These are phyloP conservation scores for Wallacemonas sp. DNA, from an alignment of 208 protist genomes.

Conservation along the genomic window DNA sequence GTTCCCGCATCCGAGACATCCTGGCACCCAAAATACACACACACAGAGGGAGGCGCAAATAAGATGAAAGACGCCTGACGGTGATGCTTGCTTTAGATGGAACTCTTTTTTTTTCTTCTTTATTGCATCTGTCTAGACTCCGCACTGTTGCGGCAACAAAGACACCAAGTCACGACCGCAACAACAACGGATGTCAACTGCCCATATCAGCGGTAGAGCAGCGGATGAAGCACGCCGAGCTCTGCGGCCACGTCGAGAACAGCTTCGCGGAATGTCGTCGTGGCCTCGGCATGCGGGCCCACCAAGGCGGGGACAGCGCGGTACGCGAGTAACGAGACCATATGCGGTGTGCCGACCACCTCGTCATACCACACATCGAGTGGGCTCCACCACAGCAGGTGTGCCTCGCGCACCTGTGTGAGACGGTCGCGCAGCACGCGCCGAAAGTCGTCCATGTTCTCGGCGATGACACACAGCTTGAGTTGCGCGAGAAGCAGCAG, in stretches of 20 bases:
- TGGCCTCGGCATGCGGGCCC: conserved; percentile 21
- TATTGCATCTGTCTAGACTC: too few relatives aligned
- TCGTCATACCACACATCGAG: conserved; percentile 51
- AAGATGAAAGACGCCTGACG: too few relatives aligned
- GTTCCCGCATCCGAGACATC: too few relatives aligned
- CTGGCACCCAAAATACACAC: too few relatives aligned
- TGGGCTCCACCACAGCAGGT: conserved; percentile 61
- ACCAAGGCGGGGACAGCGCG: conserved; percentile 50
- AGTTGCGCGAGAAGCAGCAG: conserved; percentile 32
- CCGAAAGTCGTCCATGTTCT: conserved; percentile 27
- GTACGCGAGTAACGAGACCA: conserved; percentile 49
- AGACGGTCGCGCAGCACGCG: conserved; percentile 34
- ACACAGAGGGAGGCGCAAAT: too few relatives aligned
- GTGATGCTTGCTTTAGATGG: too few relatives aligned
- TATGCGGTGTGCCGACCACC: conserved; percentile 63
- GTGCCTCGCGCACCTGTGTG: conserved; percentile 41
- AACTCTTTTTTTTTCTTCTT: too few relatives aligned
- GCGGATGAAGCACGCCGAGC: conserved; percentile 68
- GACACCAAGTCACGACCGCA: too few relatives aligned
- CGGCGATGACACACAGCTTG: conserved; percentile 15
- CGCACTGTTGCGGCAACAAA: too few relatives aligned
- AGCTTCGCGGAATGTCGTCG: conserved; percentile 43
- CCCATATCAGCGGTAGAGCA: conserved; percentile 23
- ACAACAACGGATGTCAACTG: too few relatives aligned
- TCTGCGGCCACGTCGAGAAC: conserved; percentile 46